These are phyloP conservation scores for Aureobasidium sp. DNA, from an alignment of 2,329 filamentous ascomycete genomes.

Conservation along the genomic window DNA sequence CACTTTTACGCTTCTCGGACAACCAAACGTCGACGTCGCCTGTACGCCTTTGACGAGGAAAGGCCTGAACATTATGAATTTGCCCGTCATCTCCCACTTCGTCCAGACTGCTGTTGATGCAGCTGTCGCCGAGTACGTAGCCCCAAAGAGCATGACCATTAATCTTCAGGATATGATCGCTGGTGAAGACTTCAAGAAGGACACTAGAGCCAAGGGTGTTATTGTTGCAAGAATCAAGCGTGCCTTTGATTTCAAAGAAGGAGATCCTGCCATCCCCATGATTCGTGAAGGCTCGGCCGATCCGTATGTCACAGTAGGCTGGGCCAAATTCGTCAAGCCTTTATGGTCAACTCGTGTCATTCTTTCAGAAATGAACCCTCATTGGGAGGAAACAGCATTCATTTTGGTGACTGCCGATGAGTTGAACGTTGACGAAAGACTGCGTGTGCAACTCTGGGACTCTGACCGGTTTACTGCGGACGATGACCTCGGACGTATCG, in stretches of 20 bases:
- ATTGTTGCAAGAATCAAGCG: constrained; percentile 59
- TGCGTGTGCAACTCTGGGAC: constrained; percentile 69
- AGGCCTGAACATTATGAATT: constrained; percentile 65
- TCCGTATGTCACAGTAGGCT: constrained; percentile 64
- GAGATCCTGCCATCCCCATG: constrained; percentile 56
- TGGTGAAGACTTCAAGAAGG: constrained; percentile 73
- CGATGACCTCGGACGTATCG: constrained; percentile 67
- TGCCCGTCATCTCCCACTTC: constrained; percentile 67
- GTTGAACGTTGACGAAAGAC: constrained; percentile 61
- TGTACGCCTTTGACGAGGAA: constrained; percentile 64
- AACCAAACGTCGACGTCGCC: constrained; percentile 64
- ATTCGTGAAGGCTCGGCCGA: constrained; percentile 58
- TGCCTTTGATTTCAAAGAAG: constrained; percentile 64
- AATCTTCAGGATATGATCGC: constrained; percentile 71
- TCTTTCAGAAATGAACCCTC: constrained; percentile 57
- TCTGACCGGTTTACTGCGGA: constrained; percentile 66
- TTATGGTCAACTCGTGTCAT: constrained; percentile 61
- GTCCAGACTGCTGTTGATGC: constrained; percentile 69
- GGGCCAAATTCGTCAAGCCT: constrained; percentile 70
- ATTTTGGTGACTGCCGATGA: constrained; percentile 65
- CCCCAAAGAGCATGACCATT: constrained; percentile 66
- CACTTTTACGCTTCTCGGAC: constrained; percentile 66
- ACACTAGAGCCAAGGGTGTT: constrained; percentile 58
- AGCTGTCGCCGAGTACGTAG: constrained; percentile 67
- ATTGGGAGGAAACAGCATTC: constrained; percentile 64